Evolutionary conservation across 1,139 yeast genomes (phyloP).

Genomic region (Kurtzmaniella natalensis): DNA sequence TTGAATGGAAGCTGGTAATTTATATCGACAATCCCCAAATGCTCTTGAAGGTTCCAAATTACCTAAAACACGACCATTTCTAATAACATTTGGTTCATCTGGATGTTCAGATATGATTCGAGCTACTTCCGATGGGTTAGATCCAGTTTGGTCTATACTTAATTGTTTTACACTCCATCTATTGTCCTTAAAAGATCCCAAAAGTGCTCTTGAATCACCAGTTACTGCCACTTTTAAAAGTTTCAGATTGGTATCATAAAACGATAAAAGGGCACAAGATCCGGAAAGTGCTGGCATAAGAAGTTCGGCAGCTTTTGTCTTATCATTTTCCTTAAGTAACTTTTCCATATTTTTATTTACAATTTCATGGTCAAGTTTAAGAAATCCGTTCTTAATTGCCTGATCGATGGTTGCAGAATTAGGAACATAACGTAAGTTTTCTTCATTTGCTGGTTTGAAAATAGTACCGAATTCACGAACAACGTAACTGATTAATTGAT

Average conservation of each 20-base stretch:
- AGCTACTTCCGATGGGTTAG: constrained; percentile 81
- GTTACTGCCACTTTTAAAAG: constrained; percentile 86
- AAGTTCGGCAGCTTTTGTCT: constrained; percentile 62
- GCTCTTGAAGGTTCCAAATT: constrained; percentile 96
- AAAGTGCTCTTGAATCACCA: constrained; percentile 91
- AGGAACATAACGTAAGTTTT: constrained; percentile 51
- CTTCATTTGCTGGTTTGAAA: constrained; percentile 49
- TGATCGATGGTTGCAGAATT: constrained; percentile 66
- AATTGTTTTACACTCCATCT: constrained; percentile 86
- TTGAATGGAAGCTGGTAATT: constrained; percentile 71
- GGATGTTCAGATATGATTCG: constrained; percentile 88
- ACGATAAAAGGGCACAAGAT: constrained; percentile 84
- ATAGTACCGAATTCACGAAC: constrained; percentile 71
- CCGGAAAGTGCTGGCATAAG: constrained; percentile 95
- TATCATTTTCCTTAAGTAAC: constrained; percentile 59
- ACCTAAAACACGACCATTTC: constrained; percentile 89
- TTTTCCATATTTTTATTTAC: constrained; percentile 71
- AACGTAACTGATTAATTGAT: constrained; percentile 70
- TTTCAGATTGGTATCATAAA: constrained; percentile 74
- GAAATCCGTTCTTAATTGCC: constrained; percentile 78
- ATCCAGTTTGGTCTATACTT: constrained; percentile 92
- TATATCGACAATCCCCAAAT: constrained; percentile 95
- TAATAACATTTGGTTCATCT: constrained; percentile 75
- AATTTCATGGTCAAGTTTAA: constrained; percentile 80
- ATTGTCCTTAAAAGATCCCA: constrained; percentile 70